These are phyloP conservation scores for Erysimum cheiranthoides DNA, from an alignment of 345 rosid species.

Conservation along the genomic window DNA sequence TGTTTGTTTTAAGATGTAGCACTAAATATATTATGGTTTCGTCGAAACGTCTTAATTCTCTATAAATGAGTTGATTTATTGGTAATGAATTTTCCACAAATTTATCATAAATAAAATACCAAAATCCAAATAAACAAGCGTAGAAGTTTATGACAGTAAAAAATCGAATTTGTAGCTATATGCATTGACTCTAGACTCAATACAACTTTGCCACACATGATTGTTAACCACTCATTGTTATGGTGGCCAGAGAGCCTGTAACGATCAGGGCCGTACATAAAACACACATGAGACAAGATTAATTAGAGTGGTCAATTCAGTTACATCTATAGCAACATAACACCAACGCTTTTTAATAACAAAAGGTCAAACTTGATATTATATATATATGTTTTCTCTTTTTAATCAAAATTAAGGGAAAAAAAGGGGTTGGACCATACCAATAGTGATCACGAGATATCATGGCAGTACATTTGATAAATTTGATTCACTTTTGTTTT, in stretches of 20 bases:
- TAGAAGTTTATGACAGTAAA: background rate
- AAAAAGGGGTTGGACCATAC: conserved; percentile 7
- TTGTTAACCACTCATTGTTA: background rate
- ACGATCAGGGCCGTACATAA: conserved; percentile 1
- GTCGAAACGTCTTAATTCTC: no score
- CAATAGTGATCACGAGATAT: conserved; percentile 11
- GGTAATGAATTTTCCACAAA: background rate
- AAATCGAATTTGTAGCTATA: background rate
- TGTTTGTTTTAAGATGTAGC: background rate
- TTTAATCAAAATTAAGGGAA: background rate
- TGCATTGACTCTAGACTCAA: background rate
- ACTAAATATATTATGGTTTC: background rate
- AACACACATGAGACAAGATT: conserved; percentile 20
- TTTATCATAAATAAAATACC: background rate
- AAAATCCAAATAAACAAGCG: background rate
- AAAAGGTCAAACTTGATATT: conserved; percentile 17
- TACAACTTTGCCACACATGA: background rate
- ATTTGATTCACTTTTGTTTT: background rate
- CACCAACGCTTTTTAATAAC: background rate
- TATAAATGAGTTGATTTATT: background rate
- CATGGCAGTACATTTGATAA: background rate
- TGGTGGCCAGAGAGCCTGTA: background rate
- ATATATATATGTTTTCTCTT: no score
- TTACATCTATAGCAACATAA: background rate
- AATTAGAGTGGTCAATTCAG: conserved; percentile 16